These are phyloP conservation scores for Oehlia diaphana DNA, from an alignment of 192 early-diverging fungal genomes.

Conservation along the genomic window DNA sequence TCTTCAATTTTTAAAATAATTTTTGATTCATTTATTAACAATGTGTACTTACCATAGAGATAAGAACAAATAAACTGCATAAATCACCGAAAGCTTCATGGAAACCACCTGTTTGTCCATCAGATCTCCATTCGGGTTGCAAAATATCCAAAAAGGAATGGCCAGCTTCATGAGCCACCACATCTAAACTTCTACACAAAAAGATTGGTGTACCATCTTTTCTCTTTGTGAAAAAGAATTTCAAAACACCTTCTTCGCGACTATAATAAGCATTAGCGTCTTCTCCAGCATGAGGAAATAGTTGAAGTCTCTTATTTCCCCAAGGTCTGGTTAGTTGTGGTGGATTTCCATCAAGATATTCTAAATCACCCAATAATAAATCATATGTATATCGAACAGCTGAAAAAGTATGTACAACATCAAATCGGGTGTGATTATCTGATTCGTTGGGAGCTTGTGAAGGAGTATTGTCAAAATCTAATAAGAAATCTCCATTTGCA, in stretches of 20 bases:
- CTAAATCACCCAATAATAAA: background rate
- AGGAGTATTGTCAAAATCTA: background rate
- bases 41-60: background rate
- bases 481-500: slow-evolving; percentile 3
- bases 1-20: too few relatives aligned
- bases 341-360: slow-evolving; percentile 9
- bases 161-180: slow-evolving; percentile 9
- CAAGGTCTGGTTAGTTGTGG: background rate
- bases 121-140: background rate
- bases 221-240: background rate
- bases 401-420: background rate
- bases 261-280: slow-evolving; percentile 7
- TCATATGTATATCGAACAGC: background rate
- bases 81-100: slow-evolving; percentile 26
- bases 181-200: slow-evolving; percentile 6
- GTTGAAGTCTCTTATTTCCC: background rate
- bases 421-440: background rate
- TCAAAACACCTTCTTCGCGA: background rate
- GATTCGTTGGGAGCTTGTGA: background rate
- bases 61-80: background rate
- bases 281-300: slow-evolving; percentile 5
- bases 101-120: slow-evolving; percentile 16
- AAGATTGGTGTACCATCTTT: background rate
- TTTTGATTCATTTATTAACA: too few relatives aligned
- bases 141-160: background rate